Conservation (phyloP, 2,329 filamentous ascomycete species). For the Ustilaginoidea virens region DNA sequence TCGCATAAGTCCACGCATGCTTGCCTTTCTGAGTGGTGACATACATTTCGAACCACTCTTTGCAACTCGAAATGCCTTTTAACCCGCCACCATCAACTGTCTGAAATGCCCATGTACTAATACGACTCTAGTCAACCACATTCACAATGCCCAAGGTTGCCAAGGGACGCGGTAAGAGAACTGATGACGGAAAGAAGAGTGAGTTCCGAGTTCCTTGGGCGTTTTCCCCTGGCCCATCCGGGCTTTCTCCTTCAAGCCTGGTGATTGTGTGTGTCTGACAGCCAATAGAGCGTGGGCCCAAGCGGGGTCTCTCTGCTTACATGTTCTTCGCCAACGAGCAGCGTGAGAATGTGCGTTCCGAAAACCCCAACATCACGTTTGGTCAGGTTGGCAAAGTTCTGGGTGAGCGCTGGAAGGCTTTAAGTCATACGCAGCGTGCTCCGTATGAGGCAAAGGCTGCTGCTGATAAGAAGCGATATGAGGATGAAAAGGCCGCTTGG, state of each 20-base stretch:
- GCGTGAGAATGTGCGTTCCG: slow-evolving; percentile 93
- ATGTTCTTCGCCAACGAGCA: slow-evolving; percentile 99
- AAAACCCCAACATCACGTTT: slow-evolving; percentile 96
- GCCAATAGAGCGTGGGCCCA: slow-evolving; percentile 52
- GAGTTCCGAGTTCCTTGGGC: slow-evolving; percentile 14
- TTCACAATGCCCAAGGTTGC: slow-evolving; percentile 43
- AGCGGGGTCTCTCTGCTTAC: slow-evolving; percentile 98
- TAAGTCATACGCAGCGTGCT: slow-evolving; percentile 79
- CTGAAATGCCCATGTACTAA: slow-evolving; percentile 5
- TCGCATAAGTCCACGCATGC: too few species aligned
- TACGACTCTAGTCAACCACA: slow-evolving; percentile 11
- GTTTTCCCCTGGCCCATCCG: too few species aligned
- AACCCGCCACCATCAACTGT: background rate
- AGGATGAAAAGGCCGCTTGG: slow-evolving; percentile 93
- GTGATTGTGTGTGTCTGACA: too few species aligned
- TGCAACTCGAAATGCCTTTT: too few species aligned
- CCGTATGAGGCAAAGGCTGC: slow-evolving; percentile 97
- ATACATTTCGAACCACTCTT: background rate
- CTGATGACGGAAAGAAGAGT: slow-evolving; percentile 50
- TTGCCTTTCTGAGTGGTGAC: too few species aligned
- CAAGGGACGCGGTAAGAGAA: slow-evolving; percentile 38
- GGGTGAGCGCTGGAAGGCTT: slow-evolving; percentile 95
- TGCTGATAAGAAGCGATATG: slow-evolving; percentile 96
- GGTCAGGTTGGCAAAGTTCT: slow-evolving; percentile 98
- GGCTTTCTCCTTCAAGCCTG: too few species aligned